Evolutionary conservation across 371 early-diverging fungal genomes (phyloP), one percentile per base, ranked within the genome.

Genomic region (Mortierella sp.): DNA sequence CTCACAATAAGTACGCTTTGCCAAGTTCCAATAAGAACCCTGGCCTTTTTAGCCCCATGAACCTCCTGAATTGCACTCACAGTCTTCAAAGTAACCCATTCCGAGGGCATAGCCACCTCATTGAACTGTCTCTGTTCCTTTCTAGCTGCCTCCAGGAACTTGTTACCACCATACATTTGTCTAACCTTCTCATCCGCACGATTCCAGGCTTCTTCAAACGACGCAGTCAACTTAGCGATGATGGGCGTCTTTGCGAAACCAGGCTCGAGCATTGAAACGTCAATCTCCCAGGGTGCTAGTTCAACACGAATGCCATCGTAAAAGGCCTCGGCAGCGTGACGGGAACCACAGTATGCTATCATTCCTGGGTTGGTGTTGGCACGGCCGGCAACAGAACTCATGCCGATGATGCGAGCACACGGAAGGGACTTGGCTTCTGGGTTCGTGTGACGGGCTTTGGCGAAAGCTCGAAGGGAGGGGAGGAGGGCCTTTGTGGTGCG

Each of bases 271-370:
- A 50, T 50, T 21, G 50, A 50, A n/a, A 50, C 50, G 21, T 50
- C 50, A 50, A 50, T 50, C 50, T 50, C 50, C 50, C 50, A 50
- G 16, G 50, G 50, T 50, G 50, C 21, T 21, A 50, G 50, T 21
- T 50, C 50, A 5, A 50, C 50, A 16, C 50, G 50, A 50, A 50
- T 50, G 16, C n/a, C 21, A 14, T 50, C 50, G n/a, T n/a, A 50
- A 50, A 50, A 50, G n/a, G 50, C 16, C 14, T 50, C 50, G 14
- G 21, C 50, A 21, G 50, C 50, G 50, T 50, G 50, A n/a, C 21
- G 16, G n/a, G 50, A 50, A n/a, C n/a, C 50, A 50, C 50, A 7
- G 50, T 50, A 50, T 16, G 50, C 50, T 14, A 14, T 21, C 16
- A 50, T 16, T 16, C 50, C 50, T 50, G 50, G 50, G 37, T 37